A percentile compares a stretch with the other conserved stretches of the same genome.
Evolutionary conservation across 148 eudicot genomes (phyloP).

Genomic region (Arctostaphylos glauca): DNA sequence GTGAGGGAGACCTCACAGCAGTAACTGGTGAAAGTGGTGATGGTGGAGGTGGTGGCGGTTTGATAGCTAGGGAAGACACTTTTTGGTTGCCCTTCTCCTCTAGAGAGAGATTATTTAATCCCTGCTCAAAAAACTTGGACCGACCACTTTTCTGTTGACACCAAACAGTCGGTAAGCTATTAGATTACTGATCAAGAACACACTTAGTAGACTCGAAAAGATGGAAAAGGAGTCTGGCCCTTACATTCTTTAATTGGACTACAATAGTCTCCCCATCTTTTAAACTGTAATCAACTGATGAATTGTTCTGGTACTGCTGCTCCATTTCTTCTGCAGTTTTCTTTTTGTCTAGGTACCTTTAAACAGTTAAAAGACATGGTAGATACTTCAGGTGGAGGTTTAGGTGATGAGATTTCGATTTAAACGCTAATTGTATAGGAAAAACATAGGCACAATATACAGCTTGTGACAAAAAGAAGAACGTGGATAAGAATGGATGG

Average conservation of each 20-base stretch:
- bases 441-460: background rate
- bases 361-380: background rate
- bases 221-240: background rate
- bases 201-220: background rate
- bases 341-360: constrained; percentile 90
- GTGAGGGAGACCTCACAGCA: constrained; percentile 39
- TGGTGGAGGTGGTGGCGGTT: constrained; percentile 87
- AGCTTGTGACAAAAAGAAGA: background rate
- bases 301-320: constrained; percentile 73
- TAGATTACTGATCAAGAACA: background rate
- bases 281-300: constrained; percentile 89
- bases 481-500: constrained; percentile 1
- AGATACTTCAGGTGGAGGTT: constrained; percentile 8
- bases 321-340: constrained; percentile 99
- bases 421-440: background rate
- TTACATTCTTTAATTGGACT: constrained; percentile 76
- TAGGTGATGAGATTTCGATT: background rate
- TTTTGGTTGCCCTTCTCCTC: constrained; percentile 46
- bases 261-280: constrained; percentile 94
- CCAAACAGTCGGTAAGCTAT: constrained; percentile 14
- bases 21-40: constrained; percentile 50
- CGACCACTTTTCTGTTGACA: constrained; percentile 54
- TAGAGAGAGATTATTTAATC: constrained; percentile 48
- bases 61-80: constrained; percentile 57
- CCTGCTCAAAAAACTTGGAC: constrained; percentile 70